These are phyloP conservation scores for Tolypocladium capitatum DNA, from an alignment of 2,329 filamentous ascomycete species.

Conservation along the genomic window DNA sequence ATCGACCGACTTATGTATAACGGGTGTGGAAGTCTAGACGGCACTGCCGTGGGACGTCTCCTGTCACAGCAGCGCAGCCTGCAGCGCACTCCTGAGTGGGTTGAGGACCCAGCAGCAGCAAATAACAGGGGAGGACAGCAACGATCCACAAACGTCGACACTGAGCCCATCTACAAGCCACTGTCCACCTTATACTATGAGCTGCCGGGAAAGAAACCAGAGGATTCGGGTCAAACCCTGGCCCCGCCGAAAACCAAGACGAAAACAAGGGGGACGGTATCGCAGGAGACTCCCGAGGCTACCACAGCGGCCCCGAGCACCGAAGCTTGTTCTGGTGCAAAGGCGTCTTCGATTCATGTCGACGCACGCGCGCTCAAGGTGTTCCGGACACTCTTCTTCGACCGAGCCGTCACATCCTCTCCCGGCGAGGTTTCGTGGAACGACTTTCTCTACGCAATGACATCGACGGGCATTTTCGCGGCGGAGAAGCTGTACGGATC, in stretches of 20 bases:
- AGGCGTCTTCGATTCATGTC: constrained; percentile 9
- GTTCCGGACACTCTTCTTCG: constrained; percentile 28
- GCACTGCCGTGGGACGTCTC: constrained; percentile 6
- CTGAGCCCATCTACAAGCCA: constrained; percentile 6
- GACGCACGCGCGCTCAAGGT: constrained; percentile 20
- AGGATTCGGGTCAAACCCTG: not conserved
- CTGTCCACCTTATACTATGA: constrained; percentile 12
- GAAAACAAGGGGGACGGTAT: constrained; percentile 7
- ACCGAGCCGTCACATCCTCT: constrained; percentile 17
- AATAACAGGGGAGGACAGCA: not conserved
- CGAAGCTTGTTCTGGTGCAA: not conserved
- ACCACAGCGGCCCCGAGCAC: not conserved
- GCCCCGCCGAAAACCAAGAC: constrained; percentile 8
- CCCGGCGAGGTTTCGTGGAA: constrained; percentile 37
- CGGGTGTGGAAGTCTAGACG: constrained; percentile 1
- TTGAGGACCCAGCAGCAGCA: constrained; percentile 22
- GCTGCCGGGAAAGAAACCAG: not conserved
- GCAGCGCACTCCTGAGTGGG: constrained; percentile 35
- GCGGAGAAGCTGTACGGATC: constrained; percentile 46
- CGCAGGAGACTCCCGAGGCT: not conserved
- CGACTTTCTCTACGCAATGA: constrained; percentile 41
- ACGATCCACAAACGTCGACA: not conserved
- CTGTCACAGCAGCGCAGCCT: constrained; percentile 22
- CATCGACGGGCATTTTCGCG: constrained; percentile 29
- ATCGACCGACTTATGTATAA: not conserved